These are phyloP conservation scores for Calonectria hawksworthii DNA, from an alignment of 2,329 filamentous ascomycete genomes.

Conservation along the genomic window DNA sequence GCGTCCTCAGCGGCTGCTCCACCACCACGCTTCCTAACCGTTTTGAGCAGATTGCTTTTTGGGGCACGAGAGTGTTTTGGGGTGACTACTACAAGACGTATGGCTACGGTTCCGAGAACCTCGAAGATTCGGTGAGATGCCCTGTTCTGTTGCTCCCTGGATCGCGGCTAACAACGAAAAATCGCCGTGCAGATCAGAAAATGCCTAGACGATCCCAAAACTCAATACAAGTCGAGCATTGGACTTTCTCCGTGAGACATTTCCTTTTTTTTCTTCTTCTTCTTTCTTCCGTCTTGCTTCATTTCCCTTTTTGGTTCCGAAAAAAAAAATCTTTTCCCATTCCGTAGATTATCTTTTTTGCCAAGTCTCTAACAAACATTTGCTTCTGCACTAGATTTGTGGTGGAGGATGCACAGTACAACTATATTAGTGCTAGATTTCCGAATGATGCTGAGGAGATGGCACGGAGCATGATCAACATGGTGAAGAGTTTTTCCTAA, in stretches of 20 bases:
- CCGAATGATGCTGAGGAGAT: slow-evolving; percentile 56
- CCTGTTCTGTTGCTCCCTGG: neutral
- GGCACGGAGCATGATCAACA: slow-evolving; percentile 17
- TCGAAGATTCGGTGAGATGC: slow-evolving; percentile 59
- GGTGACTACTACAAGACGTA: slow-evolving; percentile 72
- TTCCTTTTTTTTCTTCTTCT: neutral
- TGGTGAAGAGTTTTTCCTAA: slow-evolving; percentile 18
- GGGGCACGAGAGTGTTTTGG: slow-evolving; percentile 62
- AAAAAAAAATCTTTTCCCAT: neutral
- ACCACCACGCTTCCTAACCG: slow-evolving; percentile 64
- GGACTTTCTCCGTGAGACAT: slow-evolving; percentile 56
- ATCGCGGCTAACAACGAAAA: neutral
- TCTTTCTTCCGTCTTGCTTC: neutral
- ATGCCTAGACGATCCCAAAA: slow-evolving; percentile 16
- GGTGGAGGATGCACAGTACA: slow-evolving; percentile 62
- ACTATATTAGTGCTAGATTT: slow-evolving; percentile 63
- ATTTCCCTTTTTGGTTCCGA: neutral
- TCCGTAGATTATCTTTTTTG: neutral
- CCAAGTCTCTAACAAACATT: slow-evolving; percentile 1
- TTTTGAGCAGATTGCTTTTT: slow-evolving; percentile 65
- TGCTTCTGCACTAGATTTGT: slow-evolving; percentile 56
- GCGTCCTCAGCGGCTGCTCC: slow-evolving; percentile 60
- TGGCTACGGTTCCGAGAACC: slow-evolving; percentile 63
- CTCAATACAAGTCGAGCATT: slow-evolving; percentile 61
- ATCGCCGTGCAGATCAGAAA: slow-evolving; percentile 17